Conservation (phyloP, 495 filamentous ascomycete genomes). For the Aspergillus sclerotioniger region DNA sequence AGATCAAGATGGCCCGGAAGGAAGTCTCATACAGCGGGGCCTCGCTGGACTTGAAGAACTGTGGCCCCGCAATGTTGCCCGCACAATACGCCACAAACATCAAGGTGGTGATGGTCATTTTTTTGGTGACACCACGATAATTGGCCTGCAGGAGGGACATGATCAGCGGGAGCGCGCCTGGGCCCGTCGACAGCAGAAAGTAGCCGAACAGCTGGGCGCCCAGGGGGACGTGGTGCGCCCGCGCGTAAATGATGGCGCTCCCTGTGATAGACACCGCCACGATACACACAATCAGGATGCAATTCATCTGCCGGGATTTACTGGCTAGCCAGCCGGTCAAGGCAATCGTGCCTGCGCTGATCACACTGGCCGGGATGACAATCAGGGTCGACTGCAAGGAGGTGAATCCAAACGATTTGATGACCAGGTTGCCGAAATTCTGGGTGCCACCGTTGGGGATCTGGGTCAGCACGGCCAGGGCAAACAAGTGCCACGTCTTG, state of each 20-base stretch:
- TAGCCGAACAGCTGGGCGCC: slow-evolving; percentile 56
- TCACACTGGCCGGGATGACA: slow-evolving; percentile 41
- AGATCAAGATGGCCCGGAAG: slow-evolving; percentile 52
- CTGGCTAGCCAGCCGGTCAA: slow-evolving; percentile 39
- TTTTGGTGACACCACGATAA: slow-evolving; percentile 66
- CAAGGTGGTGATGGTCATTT: slow-evolving; percentile 48
- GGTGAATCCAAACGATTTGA: slow-evolving; percentile 45
- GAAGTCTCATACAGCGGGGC: slow-evolving; percentile 42
- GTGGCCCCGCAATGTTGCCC: slow-evolving; percentile 42
- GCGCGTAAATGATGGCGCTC: slow-evolving; percentile 58
- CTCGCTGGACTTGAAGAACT: slow-evolving; percentile 36
- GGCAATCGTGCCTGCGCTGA: slow-evolving; percentile 36
- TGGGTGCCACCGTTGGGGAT: slow-evolving; percentile 46
- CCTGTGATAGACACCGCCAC: slow-evolving; percentile 46
- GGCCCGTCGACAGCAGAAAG: slow-evolving; percentile 53
- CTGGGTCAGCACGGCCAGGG: slow-evolving; percentile 53
- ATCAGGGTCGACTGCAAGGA: slow-evolving; percentile 42
- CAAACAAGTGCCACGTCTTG: slow-evolving; percentile 59
- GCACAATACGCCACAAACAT: slow-evolving; percentile 43
- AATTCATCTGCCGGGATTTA: slow-evolving; percentile 31
- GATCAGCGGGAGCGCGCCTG: slow-evolving; percentile 56
- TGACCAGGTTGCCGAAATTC: slow-evolving; percentile 46
- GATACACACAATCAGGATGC: slow-evolving; percentile 30
- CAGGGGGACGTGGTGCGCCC: slow-evolving; percentile 46
- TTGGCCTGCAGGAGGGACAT: slow-evolving; percentile 58